phyloP scores from a whole-genome alignment of 2,329 filamentous ascomycete genomes.

The Fusarium sp. region DNA sequence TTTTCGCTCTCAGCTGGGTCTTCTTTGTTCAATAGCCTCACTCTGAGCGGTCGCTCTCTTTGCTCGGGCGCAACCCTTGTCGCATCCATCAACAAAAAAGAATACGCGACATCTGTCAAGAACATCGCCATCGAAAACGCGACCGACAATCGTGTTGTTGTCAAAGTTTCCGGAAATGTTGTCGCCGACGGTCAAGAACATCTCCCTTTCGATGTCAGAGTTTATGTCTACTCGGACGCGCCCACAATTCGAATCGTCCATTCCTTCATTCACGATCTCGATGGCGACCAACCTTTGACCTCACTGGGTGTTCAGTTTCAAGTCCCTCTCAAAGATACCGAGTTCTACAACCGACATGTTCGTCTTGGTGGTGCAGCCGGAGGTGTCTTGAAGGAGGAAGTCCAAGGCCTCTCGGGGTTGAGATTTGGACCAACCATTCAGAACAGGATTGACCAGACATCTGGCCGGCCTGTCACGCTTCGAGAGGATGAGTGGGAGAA shows the following conservation, averaged over 20 bases:
- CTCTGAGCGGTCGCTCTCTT: background rate
- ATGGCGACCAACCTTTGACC: conserved; percentile 62
- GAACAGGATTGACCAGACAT: conserved; percentile 64
- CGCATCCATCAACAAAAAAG: conserved; percentile 25
- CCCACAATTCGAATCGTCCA: conserved; percentile 66
- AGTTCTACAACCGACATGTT: conserved; percentile 69
- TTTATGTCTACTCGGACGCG: conserved; percentile 69
- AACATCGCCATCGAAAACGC: conserved; percentile 12
- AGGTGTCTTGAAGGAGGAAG: conserved; percentile 67
- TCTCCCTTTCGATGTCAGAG: conserved; percentile 31
- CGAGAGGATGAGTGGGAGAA: conserved; percentile 19
- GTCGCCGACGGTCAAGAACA: conserved; percentile 7
- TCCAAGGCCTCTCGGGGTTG: conserved; percentile 70
- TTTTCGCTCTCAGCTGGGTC: background rate
- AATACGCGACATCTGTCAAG: conserved; percentile 18
- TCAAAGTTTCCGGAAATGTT: conserved; percentile 23
- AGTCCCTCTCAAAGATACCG: conserved; percentile 63
- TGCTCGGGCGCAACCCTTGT: conserved; percentile 27
- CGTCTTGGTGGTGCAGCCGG: conserved; percentile 65
- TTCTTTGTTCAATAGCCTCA: conserved; percentile 14
- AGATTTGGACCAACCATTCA: conserved; percentile 63
- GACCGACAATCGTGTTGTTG: conserved; percentile 17
- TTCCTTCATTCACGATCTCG: conserved; percentile 65
- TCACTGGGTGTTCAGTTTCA: conserved; percentile 65
- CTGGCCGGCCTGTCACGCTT: conserved; percentile 53